Base-by-base conservation (phyloP, 805 yeast genomes). In the Saccharomycopsis capsularis region DNA sequence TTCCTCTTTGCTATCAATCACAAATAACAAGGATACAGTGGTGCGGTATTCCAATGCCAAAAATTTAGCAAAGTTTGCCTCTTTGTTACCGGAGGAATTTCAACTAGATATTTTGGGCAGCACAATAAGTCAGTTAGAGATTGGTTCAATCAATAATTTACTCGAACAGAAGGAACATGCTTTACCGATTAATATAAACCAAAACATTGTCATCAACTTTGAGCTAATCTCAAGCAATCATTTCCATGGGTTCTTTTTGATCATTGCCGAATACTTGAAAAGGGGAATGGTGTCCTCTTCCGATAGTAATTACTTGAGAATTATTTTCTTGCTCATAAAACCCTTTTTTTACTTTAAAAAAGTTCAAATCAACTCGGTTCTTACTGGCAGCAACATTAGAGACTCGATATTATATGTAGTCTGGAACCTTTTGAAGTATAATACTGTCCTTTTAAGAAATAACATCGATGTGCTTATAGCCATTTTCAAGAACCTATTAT, bases 321-420 rank as follows among this genome's bases (percentile, higher is more conserved):
- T 48, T 60, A 9, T 56, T 63, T 45, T 16, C 41, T 44, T n/a
- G 54, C 46, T 48, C 40, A n/a, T 25, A 47, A 2, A 34, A 57
- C 35, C 40, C 21, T 46, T 46, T 0, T 62, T 82, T 2, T 79
- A 74, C 51, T 74, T 85, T 45, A 82, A 81, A 49, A 86, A 82
- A 53, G 66, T 69, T 25, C 64, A 73, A 41, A 58, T 78, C 4
- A 74, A 47, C 34, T 35, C 79, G 0, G 66, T 68, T 21, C 66
- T 79, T 0, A 61, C 75, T 4, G 95, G 95, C 0, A 64, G 75
- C 2, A 87, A 82, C 56, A 73, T 91, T 1, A 71, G 95, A 50
- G 98, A 90, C 62, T 80, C 96, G 0, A 79, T 91, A 0, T 85
- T 95, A 62, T 90, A 84, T 59, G 77, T 85, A 0, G 65, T 79